Base-by-base conservation (phyloP, 257 asterid species). In the Voacanga thouarsii region DNA sequence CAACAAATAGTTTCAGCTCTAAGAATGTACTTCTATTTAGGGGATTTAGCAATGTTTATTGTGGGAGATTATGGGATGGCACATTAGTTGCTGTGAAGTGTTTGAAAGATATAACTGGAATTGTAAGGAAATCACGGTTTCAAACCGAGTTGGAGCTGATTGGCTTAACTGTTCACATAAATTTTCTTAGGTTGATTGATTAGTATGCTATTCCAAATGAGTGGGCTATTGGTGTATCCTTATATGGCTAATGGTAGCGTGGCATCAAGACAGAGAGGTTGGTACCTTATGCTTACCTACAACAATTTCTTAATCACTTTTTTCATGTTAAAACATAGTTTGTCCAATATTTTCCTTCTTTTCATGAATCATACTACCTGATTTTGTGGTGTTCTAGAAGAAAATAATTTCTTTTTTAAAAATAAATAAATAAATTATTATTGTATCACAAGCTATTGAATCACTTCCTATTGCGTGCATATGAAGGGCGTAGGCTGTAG, bases 201-300 rank as follows among this genome's bases (percentile, higher is more conserved):
- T 95, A 91, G 45, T 91, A 97, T 44, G 96, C 92, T 64, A 85
- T 90, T 24, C 85, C 91, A 0, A 88, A 63, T 30, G 97, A 95
- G 64, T n/a, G 86, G 96, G 37, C 96, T 95, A 63, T 89, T 95
- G 21, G 96, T 95, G 5, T 95, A 95, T 83, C 99, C 99, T 28
- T 93, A 85, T 78, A 95, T 95, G 99, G 84, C 92, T 28, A 95
- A 95, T 78, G 99, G 99, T 57, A 95, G 99, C 43, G 94, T 91
- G 28, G 97, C 98, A 0, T 85, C 96, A 1, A 86, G 97, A 53
- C 96, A 92, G 70, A 83, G 92, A 94, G 98, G 98, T 90, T 65
- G 16, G 65, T 74, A 19, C 57, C 43, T 67, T 67, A 51, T 26
- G 2, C n/a, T 43, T 72, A 15, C 24, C 75, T 61, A 44, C 64